Conservation (phyloP, 345 rosid species). For the Firmiana major region DNA sequence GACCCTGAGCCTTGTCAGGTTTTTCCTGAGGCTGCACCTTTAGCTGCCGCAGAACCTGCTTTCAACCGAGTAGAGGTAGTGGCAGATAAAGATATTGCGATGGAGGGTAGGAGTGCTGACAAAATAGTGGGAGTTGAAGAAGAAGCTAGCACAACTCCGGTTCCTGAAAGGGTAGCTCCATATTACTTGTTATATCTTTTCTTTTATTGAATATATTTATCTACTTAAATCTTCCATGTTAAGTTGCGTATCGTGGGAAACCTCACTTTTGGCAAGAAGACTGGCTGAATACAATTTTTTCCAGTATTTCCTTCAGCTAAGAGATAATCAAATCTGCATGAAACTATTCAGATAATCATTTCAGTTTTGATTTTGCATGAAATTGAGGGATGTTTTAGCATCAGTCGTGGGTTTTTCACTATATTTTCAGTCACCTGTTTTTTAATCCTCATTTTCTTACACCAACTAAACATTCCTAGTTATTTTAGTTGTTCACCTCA, state of each 20-base stretch:
- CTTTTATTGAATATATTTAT: neutral
- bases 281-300: neutral
- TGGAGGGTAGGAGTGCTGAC: slow-evolving; percentile 81
- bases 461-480: neutral
- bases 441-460: neutral
- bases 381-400: neutral
- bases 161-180: slow-evolving; percentile 76
- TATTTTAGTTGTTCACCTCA: neutral
- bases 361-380: neutral
- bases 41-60: slow-evolving; percentile 65
- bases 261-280: neutral
- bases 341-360: slow-evolving; percentile 5
- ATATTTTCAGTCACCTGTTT: neutral
- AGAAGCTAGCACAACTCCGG: slow-evolving; percentile 72
- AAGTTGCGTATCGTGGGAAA: neutral
- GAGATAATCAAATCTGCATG: neutral
- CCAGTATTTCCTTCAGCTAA: neutral
- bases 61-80: slow-evolving; percentile 64
- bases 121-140: slow-evolving; percentile 73
- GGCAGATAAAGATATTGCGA: slow-evolving; percentile 77
- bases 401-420: neutral
- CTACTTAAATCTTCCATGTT: neutral
- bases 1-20: slow-evolving; percentile 82
- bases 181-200: slow-evolving; percentile 8
- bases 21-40: slow-evolving; percentile 54